Percentiles rank a stretch among this genome's conserved stretches.
Evolutionary conservation across 306 rosid species (phyloP).

Genomic region (Ochetophila trinervis): DNA sequence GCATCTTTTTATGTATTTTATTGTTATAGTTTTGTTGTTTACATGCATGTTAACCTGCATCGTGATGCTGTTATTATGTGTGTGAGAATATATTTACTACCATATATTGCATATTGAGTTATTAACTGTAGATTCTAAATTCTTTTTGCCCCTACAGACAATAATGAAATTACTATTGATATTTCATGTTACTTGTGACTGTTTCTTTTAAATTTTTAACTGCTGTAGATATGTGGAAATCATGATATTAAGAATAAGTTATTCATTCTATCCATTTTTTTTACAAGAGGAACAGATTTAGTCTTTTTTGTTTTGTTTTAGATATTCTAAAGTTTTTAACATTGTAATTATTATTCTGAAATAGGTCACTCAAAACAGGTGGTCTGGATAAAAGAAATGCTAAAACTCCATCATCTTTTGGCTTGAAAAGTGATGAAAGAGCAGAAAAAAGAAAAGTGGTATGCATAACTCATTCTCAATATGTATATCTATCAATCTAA

Average conservation of each 20-base stretch:
- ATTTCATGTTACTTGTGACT: too few relatives aligned
- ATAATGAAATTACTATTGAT: too few relatives aligned
- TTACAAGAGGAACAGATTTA: too few relatives aligned
- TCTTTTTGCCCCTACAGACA: too few relatives aligned
- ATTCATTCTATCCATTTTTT: too few relatives aligned
- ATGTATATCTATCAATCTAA: neutral
- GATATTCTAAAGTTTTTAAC: constrained; percentile 4
- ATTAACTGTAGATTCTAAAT: too few relatives aligned
- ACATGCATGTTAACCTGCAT: constrained; percentile 11
- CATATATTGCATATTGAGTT: neutral
- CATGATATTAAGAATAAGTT: too few relatives aligned
- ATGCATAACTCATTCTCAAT: constrained; percentile 17
- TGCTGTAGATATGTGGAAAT: too few relatives aligned
- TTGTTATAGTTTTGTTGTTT: constrained; percentile 1
- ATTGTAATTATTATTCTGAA: constrained; percentile 9
- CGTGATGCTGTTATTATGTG: neutral
- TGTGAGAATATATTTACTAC: neutral
- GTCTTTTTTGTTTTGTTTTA: neutral
- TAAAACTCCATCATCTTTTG: constrained; percentile 35
- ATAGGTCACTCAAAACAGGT: constrained; percentile 57
- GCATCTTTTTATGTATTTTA: neutral
- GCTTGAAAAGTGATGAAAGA: constrained; percentile 44
- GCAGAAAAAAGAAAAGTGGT: constrained; percentile 62
- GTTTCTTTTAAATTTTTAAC: too few relatives aligned
- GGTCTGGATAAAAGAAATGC: constrained; percentile 45